A percentile compares a stretch with the other conserved stretches of the same genome.
phyloP scores from a whole-genome alignment of 208 protist genomes.

The Spongospora subterranea region DNA sequence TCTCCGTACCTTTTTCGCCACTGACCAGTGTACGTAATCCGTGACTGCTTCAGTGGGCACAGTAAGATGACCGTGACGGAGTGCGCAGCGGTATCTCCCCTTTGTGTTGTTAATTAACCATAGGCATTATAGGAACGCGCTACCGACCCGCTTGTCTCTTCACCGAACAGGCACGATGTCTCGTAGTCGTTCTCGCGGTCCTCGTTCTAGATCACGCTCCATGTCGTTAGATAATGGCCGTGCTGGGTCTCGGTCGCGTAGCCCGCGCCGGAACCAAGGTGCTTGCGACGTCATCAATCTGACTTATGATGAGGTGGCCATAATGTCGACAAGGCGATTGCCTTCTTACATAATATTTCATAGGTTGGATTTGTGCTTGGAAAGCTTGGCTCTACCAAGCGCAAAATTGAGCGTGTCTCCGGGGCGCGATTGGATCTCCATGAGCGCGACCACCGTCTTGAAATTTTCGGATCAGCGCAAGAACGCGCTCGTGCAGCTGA shows the following conservation, averaged over 20 bases:
- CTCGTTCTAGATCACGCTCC: neutral
- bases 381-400: conserved; percentile 64
- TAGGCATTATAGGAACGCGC: too few relatives aligned
- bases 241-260: too few relatives aligned
- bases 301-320: conserved; percentile 8
- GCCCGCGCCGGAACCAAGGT: neutral
- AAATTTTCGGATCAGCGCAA: conserved; percentile 57
- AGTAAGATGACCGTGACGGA: too few relatives aligned
- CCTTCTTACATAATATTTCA: neutral
- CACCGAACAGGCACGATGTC: too few relatives aligned
- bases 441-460: conserved; percentile 59
- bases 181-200: neutral
- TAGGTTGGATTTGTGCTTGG: conserved; percentile 65
- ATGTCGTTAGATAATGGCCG: neutral
- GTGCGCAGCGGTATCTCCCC: too few relatives aligned
- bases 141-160: too few relatives aligned
- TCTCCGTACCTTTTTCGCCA: too few relatives aligned
- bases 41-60: too few relatives aligned
- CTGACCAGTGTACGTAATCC: too few relatives aligned
- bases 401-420: conserved; percentile 66
- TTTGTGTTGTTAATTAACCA: too few relatives aligned
- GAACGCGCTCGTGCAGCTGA: conserved; percentile 57
- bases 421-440: conserved; percentile 60
- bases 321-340: neutral
- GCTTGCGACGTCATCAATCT: conserved; percentile 11